Evolutionary conservation across 345 rosid species (phyloP).

Genomic region (Rhodamnia argentea): DNA sequence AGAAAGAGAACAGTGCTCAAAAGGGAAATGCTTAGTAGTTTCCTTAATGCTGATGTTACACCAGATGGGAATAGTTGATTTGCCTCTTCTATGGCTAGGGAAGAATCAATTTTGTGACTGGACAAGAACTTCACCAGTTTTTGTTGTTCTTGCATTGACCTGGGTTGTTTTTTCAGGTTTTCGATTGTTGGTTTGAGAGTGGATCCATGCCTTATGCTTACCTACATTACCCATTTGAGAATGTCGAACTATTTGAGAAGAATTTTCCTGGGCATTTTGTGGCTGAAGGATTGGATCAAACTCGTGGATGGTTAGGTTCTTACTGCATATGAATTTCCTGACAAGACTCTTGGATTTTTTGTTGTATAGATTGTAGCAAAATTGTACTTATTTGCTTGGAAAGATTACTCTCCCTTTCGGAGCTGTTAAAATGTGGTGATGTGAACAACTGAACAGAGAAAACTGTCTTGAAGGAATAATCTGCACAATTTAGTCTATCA

Average conservation of each 20-base stretch:
- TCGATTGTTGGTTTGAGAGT: slow-evolving; percentile 99
- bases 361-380: not conserved
- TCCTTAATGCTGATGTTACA: not conserved
- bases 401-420: not conserved
- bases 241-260: slow-evolving; percentile 73
- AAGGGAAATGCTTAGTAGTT: not conserved
- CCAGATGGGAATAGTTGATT: not conserved
- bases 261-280: slow-evolving; percentile 97
- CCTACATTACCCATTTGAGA: slow-evolving; percentile 98
- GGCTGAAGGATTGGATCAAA: slow-evolving; percentile 99
- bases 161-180: slow-evolving; percentile 49
- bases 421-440: not conserved
- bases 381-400: not conserved
- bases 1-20: not conserved
- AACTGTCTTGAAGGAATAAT: not conserved
- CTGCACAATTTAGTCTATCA: not conserved
- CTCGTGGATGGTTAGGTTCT: slow-evolving; percentile 94
- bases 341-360: not conserved
- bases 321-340: not conserved
- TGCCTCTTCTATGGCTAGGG: not conserved
- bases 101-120: not conserved
- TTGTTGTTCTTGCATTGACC: not conserved
- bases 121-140: not conserved
- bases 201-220: slow-evolving; percentile 99
- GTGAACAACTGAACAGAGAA: not conserved